Base-by-base conservation (phyloP, 176 grass and related monocot species). In the Secale cereale region DNA sequence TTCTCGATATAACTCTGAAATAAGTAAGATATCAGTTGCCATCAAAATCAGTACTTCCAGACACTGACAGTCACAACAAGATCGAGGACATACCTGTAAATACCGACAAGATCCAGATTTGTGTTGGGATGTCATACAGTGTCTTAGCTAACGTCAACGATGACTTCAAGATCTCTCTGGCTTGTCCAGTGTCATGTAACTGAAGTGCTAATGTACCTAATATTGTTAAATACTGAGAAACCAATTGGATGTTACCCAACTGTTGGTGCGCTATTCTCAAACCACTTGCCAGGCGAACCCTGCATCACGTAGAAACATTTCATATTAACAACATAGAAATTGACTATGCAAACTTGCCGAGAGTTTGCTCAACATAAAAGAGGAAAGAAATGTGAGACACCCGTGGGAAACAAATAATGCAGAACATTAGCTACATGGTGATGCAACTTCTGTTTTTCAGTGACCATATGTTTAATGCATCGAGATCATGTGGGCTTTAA, bases 201-300 rank as follows among this genome's bases (percentile, higher is more conserved):
- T 98, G 96, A 87, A 98, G 89, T 40, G 96, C 96, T 82, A 98
- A 78, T 30, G 96, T 95, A 59, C 96, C 96, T 45, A 98, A 80
- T 70, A 98, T 92, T 62, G 96, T 98, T 82, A 98, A 80, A 87
- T 94, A 98, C 82, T 98, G 96, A 71, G 96, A 98, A 92, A 98
- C 96, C 77, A 98, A 89, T 82, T 98, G 91, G 70, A 98, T 98
- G 79, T 98, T 98, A 78, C 96, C 91, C 78, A 98, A 87, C 81
- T 98, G 91, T 87, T 95, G 93, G 82, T 98, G 93, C 78, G 96
- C 93, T 85, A 98, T 95, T 90, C 85, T 98, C 86, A 98, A 92
- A 82, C 96, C 96, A 94, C 93, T 85, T 41, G 96, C 96, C 80
- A 98, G 91, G 63, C 96, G 91, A 84, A 91, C 86, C 75, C 96